Percentiles rank a stretch among this genome's conserved stretches.
These are phyloP conservation scores for Hygrophorus russula DNA, from an alignment of 768 basidiomycete species.

Conservation along the genomic window DNA sequence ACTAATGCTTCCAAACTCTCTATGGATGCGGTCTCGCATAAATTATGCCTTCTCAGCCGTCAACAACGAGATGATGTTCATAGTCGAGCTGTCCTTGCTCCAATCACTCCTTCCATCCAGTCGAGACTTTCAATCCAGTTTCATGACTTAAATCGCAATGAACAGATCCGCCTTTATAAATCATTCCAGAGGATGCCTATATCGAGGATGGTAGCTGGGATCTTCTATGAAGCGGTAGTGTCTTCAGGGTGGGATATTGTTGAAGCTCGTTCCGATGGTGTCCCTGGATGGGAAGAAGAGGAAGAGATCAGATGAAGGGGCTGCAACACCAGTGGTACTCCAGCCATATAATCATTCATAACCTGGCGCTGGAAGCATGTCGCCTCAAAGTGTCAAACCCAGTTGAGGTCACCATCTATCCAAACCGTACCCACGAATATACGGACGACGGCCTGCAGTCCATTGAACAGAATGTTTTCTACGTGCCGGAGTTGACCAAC, in stretches of 20 bases:
- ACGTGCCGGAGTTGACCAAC: conserved; percentile 9
- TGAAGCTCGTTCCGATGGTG: conserved; percentile 1
- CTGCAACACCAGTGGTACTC: conserved; percentile 7
- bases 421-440: conserved; percentile 3
- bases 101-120: conserved; percentile 9
- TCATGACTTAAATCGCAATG: not conserved
- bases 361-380: conserved; percentile 2
- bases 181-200: not conserved
- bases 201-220: not conserved
- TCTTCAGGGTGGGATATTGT: not conserved
- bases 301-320: no score
- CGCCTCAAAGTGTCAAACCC: conserved; percentile 3
- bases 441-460: not conserved
- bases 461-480: conserved; percentile 6
- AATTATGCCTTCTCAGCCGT: conserved; percentile 9
- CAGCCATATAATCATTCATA: conserved; percentile 3
- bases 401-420: not conserved
- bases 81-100: conserved; percentile 5
- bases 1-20: not conserved
- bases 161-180: not conserved
- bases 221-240: not conserved
- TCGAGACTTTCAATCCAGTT: conserved; percentile 9
- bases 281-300: not conserved
- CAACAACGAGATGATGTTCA: conserved; percentile 3
- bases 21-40: conserved; percentile 4